Base-by-base conservation (phyloP, 2,329 filamentous ascomycete genomes). In the Pseudogymnoascus sp. region DNA sequence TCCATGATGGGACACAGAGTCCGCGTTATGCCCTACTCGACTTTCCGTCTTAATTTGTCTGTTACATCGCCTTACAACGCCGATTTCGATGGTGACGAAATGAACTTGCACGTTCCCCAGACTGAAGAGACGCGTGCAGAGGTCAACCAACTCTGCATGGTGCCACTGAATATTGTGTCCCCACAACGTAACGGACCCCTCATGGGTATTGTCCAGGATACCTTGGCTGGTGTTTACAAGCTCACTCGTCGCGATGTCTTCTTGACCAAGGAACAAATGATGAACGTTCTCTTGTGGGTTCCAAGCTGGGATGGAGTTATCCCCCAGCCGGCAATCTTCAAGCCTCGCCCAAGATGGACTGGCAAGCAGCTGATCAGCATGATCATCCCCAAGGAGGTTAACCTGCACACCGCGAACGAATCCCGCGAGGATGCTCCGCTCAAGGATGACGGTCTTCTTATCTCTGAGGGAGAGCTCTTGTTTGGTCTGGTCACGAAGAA, bases 1-100 rank as follows among this genome's bases (percentile, higher is more conserved):
- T 99, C 94, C 63, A 99, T 99, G 94, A 99, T 99, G 95, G 94
- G 91, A 75, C 94, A 99, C 76, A 87, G 91, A 69, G 94, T 99
- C 65, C 88, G 88, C 63, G 94, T 99, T 64, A 97, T 99, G 92
- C 94, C 94, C 2, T 99, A 96, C 75, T 99, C 94, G 5, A 99
- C 94, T 1, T 99, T 99, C 80, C 88, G 94, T 65, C 83, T 99
- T 53, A 99, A 99, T 71, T 76, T 99, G 68, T 99, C 94, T 0
- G 94, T 99, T 71, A 99, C 95, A 0, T 96, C 92, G 28, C 94
- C 94, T 0, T 99, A 99, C 81, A 99, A 99, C 78, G 94, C 94
- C 69, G 94, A 99, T 89, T 99, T 99, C 77, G 94, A 99, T 72
- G 94, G 94, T 77, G 94, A 99, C 74, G 94, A 99, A 76, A 99